Base-by-base conservation (phyloP, 2,329 filamentous ascomycete species). In the Verticillium dahliae region DNA sequence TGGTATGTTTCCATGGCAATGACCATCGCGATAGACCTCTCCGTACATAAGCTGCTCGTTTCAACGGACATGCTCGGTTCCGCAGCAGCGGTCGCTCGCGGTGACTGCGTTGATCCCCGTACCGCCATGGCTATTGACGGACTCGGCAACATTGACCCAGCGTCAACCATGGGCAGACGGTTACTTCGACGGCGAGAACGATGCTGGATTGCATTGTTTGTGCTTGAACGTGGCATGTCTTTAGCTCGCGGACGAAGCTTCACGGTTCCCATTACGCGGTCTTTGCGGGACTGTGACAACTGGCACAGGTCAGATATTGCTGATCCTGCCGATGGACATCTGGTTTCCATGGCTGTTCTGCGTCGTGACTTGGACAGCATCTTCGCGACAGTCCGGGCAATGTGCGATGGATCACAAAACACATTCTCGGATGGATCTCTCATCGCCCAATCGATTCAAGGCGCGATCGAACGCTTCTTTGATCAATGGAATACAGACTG, bases 141-240 rank as follows among this genome's bases (percentile, higher is more conserved):
- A 0, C 90, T 90, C 67, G 76, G 80, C 38, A 81, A 88, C 58
- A 72, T 90, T 5, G 85, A 90, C 56, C 80, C 84, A 0, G 71
- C 71, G 33, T 90, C 87, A 0, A 81, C 85, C 63, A 80, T 80
- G 67, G 89, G 88, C 1, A 79, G 81, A 61, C 75, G 87, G 45
- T 74, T 91, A 1, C 72, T 91, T 3, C 80, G 89, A 52, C 80
- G 87, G 60, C 78, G 89, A 56, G 89, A 91, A 71, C 78, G 89
- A 63, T 85, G 85, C 7, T 91, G 88, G 88, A 80, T 91, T 61
- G 85, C 88, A 0, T 73, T 91, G 1, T 91, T 90, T 69, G 88
- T 90, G 0, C 80, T 91, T 1, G 89, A 91, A 69, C 78, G 89
- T 73, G 89, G 88, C 37, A 88, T 90, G 69, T 90, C 88, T 56